Percentiles rank a stretch among this genome's conserved stretches.
Evolutionary conservation across 2,329 filamentous ascomycete species (phyloP).

Genomic region (Epichloe coenophiala): DNA sequence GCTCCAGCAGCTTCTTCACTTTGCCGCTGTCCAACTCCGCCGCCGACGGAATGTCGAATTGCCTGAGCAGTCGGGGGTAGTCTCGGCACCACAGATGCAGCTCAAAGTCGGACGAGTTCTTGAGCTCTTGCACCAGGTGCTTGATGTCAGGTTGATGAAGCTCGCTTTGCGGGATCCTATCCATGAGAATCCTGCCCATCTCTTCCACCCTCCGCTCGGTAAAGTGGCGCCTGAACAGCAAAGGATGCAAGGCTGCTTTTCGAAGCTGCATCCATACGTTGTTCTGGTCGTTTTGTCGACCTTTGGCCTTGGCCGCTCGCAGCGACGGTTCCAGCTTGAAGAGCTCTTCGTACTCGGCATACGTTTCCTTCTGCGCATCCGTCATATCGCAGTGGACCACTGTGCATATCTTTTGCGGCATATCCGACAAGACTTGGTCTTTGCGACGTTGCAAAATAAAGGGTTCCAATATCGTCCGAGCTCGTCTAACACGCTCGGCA

Average conservation of each 20-base stretch:
- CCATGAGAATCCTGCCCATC: conserved; percentile 66
- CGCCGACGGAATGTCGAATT: conserved; percentile 38
- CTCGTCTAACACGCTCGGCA: conserved; percentile 71
- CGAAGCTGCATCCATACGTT: conserved; percentile 83
- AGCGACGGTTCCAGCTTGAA: conserved; percentile 49
- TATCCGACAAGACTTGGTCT: conserved; percentile 71
- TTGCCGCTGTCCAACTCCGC: conserved; percentile 62
- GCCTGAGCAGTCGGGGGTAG: conserved; percentile 35
- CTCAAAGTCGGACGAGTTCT: conserved; percentile 48
- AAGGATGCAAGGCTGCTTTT: conserved; percentile 81
- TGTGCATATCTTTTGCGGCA: conserved; percentile 66
- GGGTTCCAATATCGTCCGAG: conserved; percentile 82
- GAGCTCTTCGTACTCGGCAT: conserved; percentile 49
- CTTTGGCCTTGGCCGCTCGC: conserved; percentile 33
- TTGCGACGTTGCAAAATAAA: conserved; percentile 94
- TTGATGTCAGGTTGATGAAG: conserved; percentile 36
- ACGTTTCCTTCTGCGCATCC: conserved; percentile 56
- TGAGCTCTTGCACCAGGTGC: conserved; percentile 42
- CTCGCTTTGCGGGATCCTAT: conserved; percentile 45
- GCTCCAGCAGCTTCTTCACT: conserved; percentile 62
- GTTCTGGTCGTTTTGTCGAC: conserved; percentile 40
- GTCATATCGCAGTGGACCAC: conserved; percentile 76
- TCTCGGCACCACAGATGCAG: conserved; percentile 53
- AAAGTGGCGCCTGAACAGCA: conserved; percentile 75
- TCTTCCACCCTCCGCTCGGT: conserved; percentile 59